Percentiles rank a stretch among this genome's conserved stretches.
phyloP scores from a whole-genome alignment of 1,139 yeast genomes.

The Scheffersomyces cryptocercus region DNA sequence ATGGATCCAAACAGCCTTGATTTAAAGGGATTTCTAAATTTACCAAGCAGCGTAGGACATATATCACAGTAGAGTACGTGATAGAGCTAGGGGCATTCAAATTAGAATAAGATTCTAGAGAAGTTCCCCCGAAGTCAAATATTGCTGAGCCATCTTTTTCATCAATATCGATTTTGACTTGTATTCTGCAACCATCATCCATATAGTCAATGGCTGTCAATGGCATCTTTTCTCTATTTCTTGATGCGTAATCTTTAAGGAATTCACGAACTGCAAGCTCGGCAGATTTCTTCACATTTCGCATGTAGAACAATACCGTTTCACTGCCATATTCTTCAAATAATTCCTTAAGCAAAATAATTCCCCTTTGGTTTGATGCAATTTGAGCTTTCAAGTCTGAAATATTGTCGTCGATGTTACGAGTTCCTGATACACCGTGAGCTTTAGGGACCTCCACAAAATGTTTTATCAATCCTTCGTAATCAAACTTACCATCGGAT shows the following conservation, averaged over 20 bases:
- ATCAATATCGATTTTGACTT: conserved; percentile 44
- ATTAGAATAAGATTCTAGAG: conserved; percentile 41
- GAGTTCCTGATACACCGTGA: conserved; percentile 63
- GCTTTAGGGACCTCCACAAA: conserved; percentile 53
- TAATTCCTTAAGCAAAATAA: conserved; percentile 47
- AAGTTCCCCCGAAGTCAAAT: conserved; percentile 59
- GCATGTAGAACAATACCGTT: conserved; percentile 60
- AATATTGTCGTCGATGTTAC: conserved; percentile 59
- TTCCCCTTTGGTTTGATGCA: conserved; percentile 68
- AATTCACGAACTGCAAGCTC: conserved; percentile 52
- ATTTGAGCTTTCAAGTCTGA: conserved; percentile 67
- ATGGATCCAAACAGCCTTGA: conserved; percentile 47
- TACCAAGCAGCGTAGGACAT: conserved; percentile 44
- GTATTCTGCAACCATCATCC: conserved; percentile 63
- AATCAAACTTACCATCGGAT: conserved; percentile 54
- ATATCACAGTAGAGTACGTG: conserved; percentile 43
- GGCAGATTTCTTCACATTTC: conserved; percentile 61
- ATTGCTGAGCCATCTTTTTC: conserved; percentile 46
- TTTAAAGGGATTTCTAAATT: conserved; percentile 47
- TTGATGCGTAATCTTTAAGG: conserved; percentile 33
- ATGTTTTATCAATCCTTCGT: conserved; percentile 47
- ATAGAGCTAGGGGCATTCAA: conserved; percentile 47
- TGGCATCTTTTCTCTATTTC: conserved; percentile 27
- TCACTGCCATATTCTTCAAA: conserved; percentile 52
- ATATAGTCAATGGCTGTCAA: conserved; percentile 52